A percentile compares a stretch with the other conserved stretches of the same genome.
phyloP scores from a whole-genome alignment of 768 basidiomycete species.

The Agaricus subrufescens region DNA sequence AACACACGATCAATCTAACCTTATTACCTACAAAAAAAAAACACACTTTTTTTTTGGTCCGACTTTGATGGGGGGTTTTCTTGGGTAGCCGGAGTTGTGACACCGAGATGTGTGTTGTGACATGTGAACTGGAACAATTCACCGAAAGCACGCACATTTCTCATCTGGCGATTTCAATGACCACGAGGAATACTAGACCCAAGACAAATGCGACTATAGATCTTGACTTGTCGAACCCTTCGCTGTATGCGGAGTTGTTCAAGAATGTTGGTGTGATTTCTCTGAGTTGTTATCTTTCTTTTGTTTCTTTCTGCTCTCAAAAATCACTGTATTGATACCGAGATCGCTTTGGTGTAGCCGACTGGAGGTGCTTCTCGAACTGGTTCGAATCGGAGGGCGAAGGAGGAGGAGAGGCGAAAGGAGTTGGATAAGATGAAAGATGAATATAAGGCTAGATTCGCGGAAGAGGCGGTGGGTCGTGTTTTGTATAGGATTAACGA shows the following conservation, averaged over 20 bases:
- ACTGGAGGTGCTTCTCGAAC: conserved; percentile 40
- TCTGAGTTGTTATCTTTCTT: too few relatives aligned
- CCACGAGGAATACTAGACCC: conserved; percentile 20
- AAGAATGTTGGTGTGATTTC: conserved; percentile 35
- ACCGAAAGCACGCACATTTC: too few relatives aligned
- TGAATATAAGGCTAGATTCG: conserved; percentile 56
- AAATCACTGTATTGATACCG: too few relatives aligned
- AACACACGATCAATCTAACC: too few relatives aligned
- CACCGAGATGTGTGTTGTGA: too few relatives aligned
- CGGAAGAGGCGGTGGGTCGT: conserved; percentile 46
- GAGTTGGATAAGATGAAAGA: conserved; percentile 69
- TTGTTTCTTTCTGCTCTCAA: too few relatives aligned
- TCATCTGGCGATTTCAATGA: conserved; percentile 19
- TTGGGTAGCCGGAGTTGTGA: too few relatives aligned
- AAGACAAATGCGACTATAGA: conserved; percentile 40
- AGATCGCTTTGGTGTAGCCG: conserved; percentile 20
- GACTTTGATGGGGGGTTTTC: too few relatives aligned
- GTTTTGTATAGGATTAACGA: neutral
- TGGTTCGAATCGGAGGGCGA: conserved; percentile 32
- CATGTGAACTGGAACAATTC: too few relatives aligned
- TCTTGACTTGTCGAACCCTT: conserved; percentile 57
- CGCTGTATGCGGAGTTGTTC: conserved; percentile 63
- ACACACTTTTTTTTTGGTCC: too few relatives aligned
- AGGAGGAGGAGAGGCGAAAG: conserved; percentile 65
- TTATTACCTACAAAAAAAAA: too few relatives aligned